Evolutionary conservation across 345 rosid species (phyloP).

Genomic region (Pugionium dolabratum): DNA sequence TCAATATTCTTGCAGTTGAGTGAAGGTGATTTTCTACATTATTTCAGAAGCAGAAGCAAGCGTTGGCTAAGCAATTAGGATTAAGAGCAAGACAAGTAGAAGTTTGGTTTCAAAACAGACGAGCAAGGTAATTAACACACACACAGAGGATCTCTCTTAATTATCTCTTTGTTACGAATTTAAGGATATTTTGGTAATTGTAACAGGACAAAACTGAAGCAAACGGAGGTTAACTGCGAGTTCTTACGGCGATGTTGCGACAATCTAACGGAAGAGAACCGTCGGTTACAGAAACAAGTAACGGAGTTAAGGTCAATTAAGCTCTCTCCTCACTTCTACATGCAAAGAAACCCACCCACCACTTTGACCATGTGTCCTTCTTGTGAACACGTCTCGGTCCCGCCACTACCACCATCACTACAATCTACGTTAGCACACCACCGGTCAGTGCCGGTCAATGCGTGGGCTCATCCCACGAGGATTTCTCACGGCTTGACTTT

Average conservation of each 20-base stretch:
- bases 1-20: too few species aligned
- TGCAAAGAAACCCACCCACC: slow-evolving; percentile 98
- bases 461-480: slow-evolving; percentile 52
- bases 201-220: slow-evolving; percentile 93
- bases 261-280: slow-evolving; percentile 93
- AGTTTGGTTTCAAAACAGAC: slow-evolving; percentile 98
- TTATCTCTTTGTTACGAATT: too few species aligned
- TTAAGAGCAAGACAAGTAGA: slow-evolving; percentile 90
- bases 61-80: slow-evolving; percentile 83
- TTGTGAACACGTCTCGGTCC: slow-evolving; percentile 87
- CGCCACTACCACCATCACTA: slow-evolving; percentile 46
- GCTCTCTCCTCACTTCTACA: slow-evolving; percentile 94
- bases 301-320: slow-evolving; percentile 93
- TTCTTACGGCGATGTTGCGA: slow-evolving; percentile 92
- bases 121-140: slow-evolving; percentile 70
- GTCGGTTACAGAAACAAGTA: slow-evolving; percentile 92
- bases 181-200: too few species aligned
- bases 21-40: neutral
- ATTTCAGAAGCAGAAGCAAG: slow-evolving; percentile 82
- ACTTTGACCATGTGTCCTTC: slow-evolving; percentile 99
- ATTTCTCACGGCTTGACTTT: slow-evolving; percentile 47
- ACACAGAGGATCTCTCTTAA: neutral
- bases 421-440: slow-evolving; percentile 36
- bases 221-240: slow-evolving; percentile 98
- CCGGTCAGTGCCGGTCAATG: slow-evolving; percentile 52